These are phyloP conservation scores for Rhodotorula graminis DNA, from an alignment of 768 basidiomycete species.

Conservation along the genomic window DNA sequence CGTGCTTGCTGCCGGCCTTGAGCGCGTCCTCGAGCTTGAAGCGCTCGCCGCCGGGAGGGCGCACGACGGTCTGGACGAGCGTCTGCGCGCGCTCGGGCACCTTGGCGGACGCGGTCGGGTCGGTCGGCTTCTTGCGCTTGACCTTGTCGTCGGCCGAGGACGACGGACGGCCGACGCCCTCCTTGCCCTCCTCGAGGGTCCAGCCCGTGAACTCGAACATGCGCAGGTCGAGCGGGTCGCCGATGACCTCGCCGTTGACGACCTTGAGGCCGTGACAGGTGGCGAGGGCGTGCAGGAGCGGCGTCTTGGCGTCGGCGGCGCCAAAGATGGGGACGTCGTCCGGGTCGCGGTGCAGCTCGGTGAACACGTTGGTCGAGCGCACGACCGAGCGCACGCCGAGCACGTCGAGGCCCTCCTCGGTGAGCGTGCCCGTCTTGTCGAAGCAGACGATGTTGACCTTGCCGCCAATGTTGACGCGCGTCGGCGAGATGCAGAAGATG, in stretches of 20 bases:
- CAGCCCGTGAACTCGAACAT: constrained; percentile 98
- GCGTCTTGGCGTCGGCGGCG: constrained; percentile 63
- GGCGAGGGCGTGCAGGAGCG: constrained; percentile 82
- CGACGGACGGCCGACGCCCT: constrained; percentile 48
- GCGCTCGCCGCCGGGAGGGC: constrained; percentile 85
- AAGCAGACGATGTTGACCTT: constrained; percentile 97
- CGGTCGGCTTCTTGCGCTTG: constrained; percentile 28
- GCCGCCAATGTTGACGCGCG: constrained; percentile 87
- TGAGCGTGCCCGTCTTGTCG: constrained; percentile 97
- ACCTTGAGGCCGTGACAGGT: constrained; percentile 94
- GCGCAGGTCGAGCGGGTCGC: constrained; percentile 91
- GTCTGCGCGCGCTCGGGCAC: constrained; percentile 63
- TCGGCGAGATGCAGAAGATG: constrained; percentile 95
- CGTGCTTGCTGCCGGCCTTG: constrained; percentile 71
- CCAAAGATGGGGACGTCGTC: constrained; percentile 69
- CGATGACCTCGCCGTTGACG: constrained; percentile 79
- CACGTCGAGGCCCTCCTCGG: constrained; percentile 95
- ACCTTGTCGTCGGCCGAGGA: constrained; percentile 44
- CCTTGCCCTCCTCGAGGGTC: constrained; percentile 88
- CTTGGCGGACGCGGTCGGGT: constrained; percentile 24
- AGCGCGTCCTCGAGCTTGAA: constrained; percentile 92
- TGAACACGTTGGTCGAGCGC: constrained; percentile 66
- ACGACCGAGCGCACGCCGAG: constrained; percentile 86
- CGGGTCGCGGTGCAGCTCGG: constrained; percentile 80
- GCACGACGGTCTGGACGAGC: constrained; percentile 90